Base-by-base conservation (phyloP, 139 green algal species). In the Micromonas pusilla region DNA sequence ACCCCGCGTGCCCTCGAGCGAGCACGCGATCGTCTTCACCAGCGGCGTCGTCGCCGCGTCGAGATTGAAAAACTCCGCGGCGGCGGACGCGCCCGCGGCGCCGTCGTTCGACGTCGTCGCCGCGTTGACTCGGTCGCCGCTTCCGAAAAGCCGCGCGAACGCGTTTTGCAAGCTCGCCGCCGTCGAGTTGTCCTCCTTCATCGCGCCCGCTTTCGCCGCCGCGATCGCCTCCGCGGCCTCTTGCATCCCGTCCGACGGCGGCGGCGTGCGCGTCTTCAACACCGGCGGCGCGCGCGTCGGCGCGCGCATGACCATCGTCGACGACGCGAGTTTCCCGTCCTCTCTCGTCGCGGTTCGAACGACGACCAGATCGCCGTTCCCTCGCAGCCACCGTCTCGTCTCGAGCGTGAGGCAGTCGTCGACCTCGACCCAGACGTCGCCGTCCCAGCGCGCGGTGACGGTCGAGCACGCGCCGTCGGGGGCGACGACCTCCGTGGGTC, bases 321-420 rank as follows among this genome's bases (percentile, higher is more conserved):
- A n/a, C 68, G 68, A 62, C 20, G 62, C 68, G 21, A 63, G 25
- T 19, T 31, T 32, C 1, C 68, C 68, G 26, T 30, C 25, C 25
- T 62, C 37, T 5, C 6, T 63, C 21, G 37, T 63, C 52, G 62
- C 38, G 13, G 68, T 75, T 63, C 68, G 37, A 2, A 75, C 38
- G 9, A 75, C 53, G 34, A 75, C 25, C 26, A 32, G 30, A 23
- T n/a, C 37, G 52, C 38, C 23, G 20, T 75, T 36, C 9, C 45
- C n/a, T n/a, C n/a, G n/a, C 66, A 72, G 30, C 68, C 68, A 75
- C 21, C 68, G 36, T 75, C 68, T 31, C 37, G 68, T 75, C 68
- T 75, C 68, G 34, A 75, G 32, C 21, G 62, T 23, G 26, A 63
- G n/a, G 21, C 23, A 60, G n/a, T 75, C 68, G 33, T 75, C 68